Base-by-base conservation (phyloP, 2,329 filamentous ascomycete genomes). In the Ophiostoma sp. region DNA sequence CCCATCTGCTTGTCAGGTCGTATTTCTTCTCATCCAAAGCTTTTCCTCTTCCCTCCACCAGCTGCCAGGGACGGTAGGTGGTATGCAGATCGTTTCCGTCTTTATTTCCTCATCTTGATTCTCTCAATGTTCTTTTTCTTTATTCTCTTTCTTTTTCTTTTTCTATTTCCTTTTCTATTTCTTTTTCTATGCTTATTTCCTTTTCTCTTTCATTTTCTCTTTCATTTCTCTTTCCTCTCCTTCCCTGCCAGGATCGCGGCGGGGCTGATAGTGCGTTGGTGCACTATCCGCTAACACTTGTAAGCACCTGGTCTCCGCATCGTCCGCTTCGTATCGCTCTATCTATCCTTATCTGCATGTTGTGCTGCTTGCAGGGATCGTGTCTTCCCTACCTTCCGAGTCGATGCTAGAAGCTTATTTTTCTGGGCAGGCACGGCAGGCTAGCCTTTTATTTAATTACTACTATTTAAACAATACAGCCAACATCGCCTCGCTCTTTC, bases 41-140 rank as follows among this genome's bases (percentile, higher is more conserved):
- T 27, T 27, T 27, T 27, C 27, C 27, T 27, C 27, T 27, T 27
- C 27, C 27, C 27, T 27, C 27, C 27, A 58, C 62, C 66, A 64
- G 65, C 68, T 71, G 70, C 67, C 69, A 64, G 65, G 49, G 69
- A 62, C 41, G 69, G 70, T 66, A 66, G 70, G 65, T 69, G 69
- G 36, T 69, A 36, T 42, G 58, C 38, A 8, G 36, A 40, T 62
- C 58, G 8, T 14, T 41, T 5, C 4, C 58, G 2, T 38, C n/a
- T 18, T 27, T 36, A n/a, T 55, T n/a, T 55, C 27, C 49, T 55
- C 49, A 27, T 27, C 27, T 27, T 27, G 27, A 27, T 36, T n/a
- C 49, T 52, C 47, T 52, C 27, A 44, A 44, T 52, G 14, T 49
- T 11, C 14, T n/a, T 11, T 49, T n/a, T 14, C 12, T 49, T 14